phyloP scores from a whole-genome alignment of 345 rosid species.

The Geranium rotundifolium region DNA sequence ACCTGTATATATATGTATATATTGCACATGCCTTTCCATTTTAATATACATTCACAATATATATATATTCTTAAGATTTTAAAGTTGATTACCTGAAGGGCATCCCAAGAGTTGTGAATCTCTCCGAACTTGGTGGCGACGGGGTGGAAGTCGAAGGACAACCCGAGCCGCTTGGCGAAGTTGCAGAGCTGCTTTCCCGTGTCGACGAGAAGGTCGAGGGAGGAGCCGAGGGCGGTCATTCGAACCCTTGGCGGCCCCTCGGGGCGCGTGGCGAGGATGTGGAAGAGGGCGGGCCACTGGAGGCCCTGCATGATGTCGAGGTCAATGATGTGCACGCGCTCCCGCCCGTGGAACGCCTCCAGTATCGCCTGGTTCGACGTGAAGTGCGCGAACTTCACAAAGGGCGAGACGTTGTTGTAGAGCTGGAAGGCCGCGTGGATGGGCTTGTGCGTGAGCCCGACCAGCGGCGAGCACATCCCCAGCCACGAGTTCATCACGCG shows the following conservation, averaged over 20 bases:
- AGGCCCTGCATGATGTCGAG: conserved; percentile 66
- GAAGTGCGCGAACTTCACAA: conserved; percentile 59
- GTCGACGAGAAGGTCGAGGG: conserved; percentile 39
- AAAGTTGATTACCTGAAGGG: not conserved
- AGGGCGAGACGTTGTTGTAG: conserved; percentile 55
- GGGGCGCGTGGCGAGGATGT: conserved; percentile 46
- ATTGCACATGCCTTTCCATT: no score
- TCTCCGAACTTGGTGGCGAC: conserved; percentile 47
- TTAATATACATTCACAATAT: no score
- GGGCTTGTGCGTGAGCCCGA: conserved; percentile 23
- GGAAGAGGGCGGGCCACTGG: conserved; percentile 71
- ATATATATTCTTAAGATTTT: no score
- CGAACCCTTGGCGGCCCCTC: conserved; percentile 53
- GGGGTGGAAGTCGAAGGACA: conserved; percentile 59
- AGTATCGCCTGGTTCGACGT: conserved; percentile 66
- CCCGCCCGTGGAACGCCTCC: conserved; percentile 45
- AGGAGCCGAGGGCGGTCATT: conserved; percentile 49
- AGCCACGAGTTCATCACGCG: conserved; percentile 62
- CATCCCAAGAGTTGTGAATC: conserved; percentile 15
- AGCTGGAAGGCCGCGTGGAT: conserved; percentile 34
- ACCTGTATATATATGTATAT: conserved; percentile 23
- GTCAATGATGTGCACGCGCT: conserved; percentile 52
- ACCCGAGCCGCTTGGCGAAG: conserved; percentile 49
- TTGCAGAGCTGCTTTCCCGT: conserved; percentile 54
- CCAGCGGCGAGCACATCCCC: conserved; percentile 46